Evolutionary conservation across 2,329 filamentous ascomycete species (phyloP), one percentile per base, ranked within the genome.

Genomic region (Botrytis squamosa): DNA sequence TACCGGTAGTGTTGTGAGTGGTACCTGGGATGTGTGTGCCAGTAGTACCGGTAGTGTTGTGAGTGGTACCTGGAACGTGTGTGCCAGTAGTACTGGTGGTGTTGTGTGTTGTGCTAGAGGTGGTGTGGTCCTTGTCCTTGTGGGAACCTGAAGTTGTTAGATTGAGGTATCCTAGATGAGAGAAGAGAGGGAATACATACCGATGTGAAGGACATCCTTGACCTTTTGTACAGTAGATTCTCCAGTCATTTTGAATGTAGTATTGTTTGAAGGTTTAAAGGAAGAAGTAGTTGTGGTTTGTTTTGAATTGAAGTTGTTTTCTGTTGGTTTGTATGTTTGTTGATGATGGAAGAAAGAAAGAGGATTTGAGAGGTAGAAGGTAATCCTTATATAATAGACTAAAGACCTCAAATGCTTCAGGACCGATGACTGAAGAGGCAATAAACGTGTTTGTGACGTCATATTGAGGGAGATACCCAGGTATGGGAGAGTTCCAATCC

Each of bases 161-260:
- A 55, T 64, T 9, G 16, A 29, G 25, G 18, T 33, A 6, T 20
- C 52, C 22, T 64, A 29, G 8, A 16, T 22, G 4, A n/a, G 16
- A 64, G 25, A 29, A 44, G 4, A 42, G 25, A 29, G 16, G 16
- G 2, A 20, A 20, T 20, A 40, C 62, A 64, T 64, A 64, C 66
- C 66, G 10, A 69, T 57, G 75, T 79, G 77, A 70, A 87, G 74
- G 75, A 79, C 83, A 59, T 86, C 83, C 79, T 86, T 87, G 71
- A 85, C 82, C 75, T 86, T 86, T 79, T 86, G 82, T 72, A 85
- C 77, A 71, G 85, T 78, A 57, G 84, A 84, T 70, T 73, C 72
- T 49, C 72, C 72, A 29, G 67, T 64, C 85, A 86, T 87, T 73
- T 82, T 82, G 75, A 77, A 55, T 70, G 73, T 72, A 36, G 67